These are phyloP conservation scores for Diddensiella santjacobensis DNA, from an alignment of 805 yeast genomes.

Conservation along the genomic window DNA sequence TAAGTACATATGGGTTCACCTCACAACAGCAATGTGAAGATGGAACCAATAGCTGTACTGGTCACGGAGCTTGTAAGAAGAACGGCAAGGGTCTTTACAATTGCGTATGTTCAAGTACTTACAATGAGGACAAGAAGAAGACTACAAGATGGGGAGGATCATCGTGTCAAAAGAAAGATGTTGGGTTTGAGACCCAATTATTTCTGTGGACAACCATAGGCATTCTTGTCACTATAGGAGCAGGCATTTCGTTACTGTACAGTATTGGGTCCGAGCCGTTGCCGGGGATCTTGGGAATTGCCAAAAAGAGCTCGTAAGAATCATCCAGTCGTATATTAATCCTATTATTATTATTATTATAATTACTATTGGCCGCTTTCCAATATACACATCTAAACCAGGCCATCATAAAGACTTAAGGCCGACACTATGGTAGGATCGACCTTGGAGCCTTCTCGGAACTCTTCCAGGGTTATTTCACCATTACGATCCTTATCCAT, in stretches of 20 bases:
- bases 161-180: constrained; percentile 65
- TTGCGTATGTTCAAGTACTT: constrained; percentile 35
- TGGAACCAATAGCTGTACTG: constrained; percentile 35
- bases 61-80: constrained; percentile 37
- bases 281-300: constrained; percentile 66
- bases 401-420: constrained; percentile 72
- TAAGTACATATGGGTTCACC: constrained; percentile 4
- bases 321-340: neutral
- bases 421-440: constrained; percentile 78
- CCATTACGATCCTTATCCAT: constrained; percentile 70
- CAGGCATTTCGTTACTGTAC: constrained; percentile 51
- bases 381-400: constrained; percentile 54
- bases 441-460: constrained; percentile 70
- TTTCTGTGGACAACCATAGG: constrained; percentile 63
- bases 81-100: constrained; percentile 26
- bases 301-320: constrained; percentile 33
- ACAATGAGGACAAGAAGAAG: constrained; percentile 28
- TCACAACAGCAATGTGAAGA: constrained; percentile 33
- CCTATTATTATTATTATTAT: neutral
- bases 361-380: neutral
- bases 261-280: constrained; percentile 57
- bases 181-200: constrained; percentile 61
- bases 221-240: constrained; percentile 42
- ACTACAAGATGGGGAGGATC: constrained; percentile 39
- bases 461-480: constrained; percentile 76